These are phyloP conservation scores for Leccinum pallidistipes DNA, from an alignment of 1,284 basidiomycete species.

Conservation along the genomic window DNA sequence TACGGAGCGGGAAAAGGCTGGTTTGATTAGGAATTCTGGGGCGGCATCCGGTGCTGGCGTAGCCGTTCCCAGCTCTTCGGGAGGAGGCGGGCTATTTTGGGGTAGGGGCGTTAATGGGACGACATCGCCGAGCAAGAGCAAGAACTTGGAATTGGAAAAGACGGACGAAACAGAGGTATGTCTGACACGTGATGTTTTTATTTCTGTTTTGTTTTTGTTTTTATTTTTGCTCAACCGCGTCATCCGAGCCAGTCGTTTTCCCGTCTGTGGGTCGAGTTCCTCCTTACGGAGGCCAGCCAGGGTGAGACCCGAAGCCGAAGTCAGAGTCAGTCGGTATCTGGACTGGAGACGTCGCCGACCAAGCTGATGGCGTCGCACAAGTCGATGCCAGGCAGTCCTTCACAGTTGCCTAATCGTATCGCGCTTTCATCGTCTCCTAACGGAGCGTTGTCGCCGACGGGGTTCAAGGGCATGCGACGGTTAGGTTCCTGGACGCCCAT, in stretches of 20 bases:
- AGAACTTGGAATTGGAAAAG: constrained; percentile 61
- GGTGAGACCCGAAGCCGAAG: constrained; percentile 39
- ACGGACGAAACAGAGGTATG: constrained; percentile 75
- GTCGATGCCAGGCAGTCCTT: constrained; percentile 55
- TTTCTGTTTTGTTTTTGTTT: neutral
- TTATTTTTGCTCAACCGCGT: constrained; percentile 1
- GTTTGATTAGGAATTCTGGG: constrained; percentile 37
- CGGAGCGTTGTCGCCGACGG: constrained; percentile 33
- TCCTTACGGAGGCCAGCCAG: constrained; percentile 83
- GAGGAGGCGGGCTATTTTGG: constrained; percentile 47
- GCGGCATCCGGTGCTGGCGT: constrained; percentile 55
- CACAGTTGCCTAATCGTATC: constrained; percentile 29
- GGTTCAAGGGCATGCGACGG: constrained; percentile 42
- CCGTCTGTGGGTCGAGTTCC: constrained; percentile 93
- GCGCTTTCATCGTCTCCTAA: constrained; percentile 17
- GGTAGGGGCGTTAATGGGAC: constrained; percentile 34
- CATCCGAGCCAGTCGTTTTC: constrained; percentile 80
- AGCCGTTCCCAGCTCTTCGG: constrained; percentile 13
- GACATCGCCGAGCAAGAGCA: constrained; percentile 43
- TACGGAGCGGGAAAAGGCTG: constrained; percentile 87
- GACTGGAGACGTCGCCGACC: constrained; percentile 32
- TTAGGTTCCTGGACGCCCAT: constrained; percentile 48
- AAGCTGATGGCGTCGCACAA: constrained; percentile 33
- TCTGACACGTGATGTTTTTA: neutral
- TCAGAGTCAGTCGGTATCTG: constrained; percentile 6